A percentile compares a stretch with the other conserved stretches of the same genome.
Conservation (phyloP, 164 flowering plant species). For the Paratinospora sagittata region DNA sequence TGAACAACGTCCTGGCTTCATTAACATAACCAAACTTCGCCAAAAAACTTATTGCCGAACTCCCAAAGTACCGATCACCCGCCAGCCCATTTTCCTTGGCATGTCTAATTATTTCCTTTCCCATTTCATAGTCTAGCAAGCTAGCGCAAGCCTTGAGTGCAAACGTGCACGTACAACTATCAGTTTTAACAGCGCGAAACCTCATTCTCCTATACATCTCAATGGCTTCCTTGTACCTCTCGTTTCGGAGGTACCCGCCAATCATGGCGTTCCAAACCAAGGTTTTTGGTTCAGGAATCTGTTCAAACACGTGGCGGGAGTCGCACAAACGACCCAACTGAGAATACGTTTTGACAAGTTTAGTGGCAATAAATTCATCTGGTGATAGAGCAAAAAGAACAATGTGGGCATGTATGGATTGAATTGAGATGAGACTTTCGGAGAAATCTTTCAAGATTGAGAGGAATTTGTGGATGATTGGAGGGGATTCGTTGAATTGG, state of each 20-base stretch:
- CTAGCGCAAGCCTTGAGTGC: slow-evolving; percentile 38
- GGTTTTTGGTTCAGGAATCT: slow-evolving; percentile 16
- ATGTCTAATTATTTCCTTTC: slow-evolving; percentile 23
- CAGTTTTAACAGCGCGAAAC: slow-evolving; percentile 15
- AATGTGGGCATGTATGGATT: slow-evolving; percentile 30
- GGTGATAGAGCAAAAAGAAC: slow-evolving; percentile 11
- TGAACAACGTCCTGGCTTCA: slow-evolving; percentile 27
- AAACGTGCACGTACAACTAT: slow-evolving; percentile 29
- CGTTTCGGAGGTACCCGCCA: slow-evolving; percentile 26
- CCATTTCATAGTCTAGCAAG: slow-evolving; percentile 24
- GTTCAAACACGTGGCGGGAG: slow-evolving; percentile 31
- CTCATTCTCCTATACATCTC: slow-evolving; percentile 27
- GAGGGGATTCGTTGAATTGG: slow-evolving; percentile 12
- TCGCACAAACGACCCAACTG: slow-evolving; percentile 20
- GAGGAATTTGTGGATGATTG: slow-evolving; percentile 16
- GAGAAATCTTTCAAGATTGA: slow-evolving; percentile 26
- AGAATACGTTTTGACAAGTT: slow-evolving; percentile 22
- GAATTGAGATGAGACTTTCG: slow-evolving; percentile 14
- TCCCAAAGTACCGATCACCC: slow-evolving; percentile 28
- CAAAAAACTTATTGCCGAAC: slow-evolving; percentile 30
- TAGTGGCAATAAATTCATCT: slow-evolving; percentile 23
- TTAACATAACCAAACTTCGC: slow-evolving; percentile 25
- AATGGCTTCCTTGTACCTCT: slow-evolving; percentile 18
- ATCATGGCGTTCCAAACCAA: slow-evolving; percentile 33
- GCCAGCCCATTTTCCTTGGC: slow-evolving; percentile 21